A percentile compares a stretch with the other conserved stretches of the same genome.
Conservation (phyloP, 306 rosid genomes). For the Styphnolobium japonicum region DNA sequence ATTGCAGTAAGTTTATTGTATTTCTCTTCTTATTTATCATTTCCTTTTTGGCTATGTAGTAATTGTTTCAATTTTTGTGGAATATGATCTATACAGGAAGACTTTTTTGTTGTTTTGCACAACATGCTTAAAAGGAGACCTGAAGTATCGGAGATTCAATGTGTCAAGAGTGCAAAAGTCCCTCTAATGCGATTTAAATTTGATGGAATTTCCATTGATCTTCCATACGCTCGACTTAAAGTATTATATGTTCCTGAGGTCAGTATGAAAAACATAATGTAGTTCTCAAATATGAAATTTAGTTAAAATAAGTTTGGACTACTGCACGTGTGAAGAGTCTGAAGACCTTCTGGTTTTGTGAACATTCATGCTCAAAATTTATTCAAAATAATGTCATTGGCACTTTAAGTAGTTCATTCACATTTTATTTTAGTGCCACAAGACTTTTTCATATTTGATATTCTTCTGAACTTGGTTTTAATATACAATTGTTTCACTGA, state of each 20-base stretch:
- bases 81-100: conserved; percentile 36
- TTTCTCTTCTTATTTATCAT: conserved; percentile 1
- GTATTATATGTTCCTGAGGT: conserved; percentile 49
- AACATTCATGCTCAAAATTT: background rate
- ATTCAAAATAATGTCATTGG: conserved; percentile 8
- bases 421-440: background rate
- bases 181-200: conserved; percentile 49
- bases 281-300: background rate
- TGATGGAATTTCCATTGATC: conserved; percentile 49
- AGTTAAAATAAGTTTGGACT: background rate
- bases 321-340: background rate
- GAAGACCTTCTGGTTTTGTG: background rate
- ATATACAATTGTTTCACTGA: conserved; percentile 2
- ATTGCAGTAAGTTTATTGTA: conserved; percentile 34
- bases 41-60: background rate
- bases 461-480: background rate
- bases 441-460: background rate
- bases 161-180: conserved; percentile 51
- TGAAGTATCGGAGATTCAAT: conserved; percentile 41
- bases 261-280: conserved; percentile 1
- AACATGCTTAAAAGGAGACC: conserved; percentile 39
- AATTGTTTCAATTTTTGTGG: background rate
- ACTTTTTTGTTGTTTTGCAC: conserved; percentile 40
- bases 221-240: conserved; percentile 40
- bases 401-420: background rate